phyloP scores from a whole-genome alignment of 106 monocot genomes.

The Acorus gramineus region DNA sequence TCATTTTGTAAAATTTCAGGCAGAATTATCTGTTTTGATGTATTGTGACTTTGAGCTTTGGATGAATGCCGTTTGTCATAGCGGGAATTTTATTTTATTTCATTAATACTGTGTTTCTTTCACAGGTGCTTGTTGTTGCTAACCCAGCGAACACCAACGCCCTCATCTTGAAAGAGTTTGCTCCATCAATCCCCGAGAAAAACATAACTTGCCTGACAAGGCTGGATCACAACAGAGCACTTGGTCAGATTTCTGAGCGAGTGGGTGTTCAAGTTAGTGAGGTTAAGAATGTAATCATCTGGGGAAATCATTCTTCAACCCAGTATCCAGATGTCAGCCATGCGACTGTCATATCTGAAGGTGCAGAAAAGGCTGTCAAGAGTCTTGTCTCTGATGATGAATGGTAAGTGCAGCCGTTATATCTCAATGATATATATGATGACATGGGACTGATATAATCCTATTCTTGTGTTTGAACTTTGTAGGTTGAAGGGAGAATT shows the following conservation, averaged over 20 bases:
- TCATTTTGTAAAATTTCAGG: no score
- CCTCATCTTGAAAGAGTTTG: slow-evolving; percentile 75
- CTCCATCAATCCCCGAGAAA: slow-evolving; percentile 71
- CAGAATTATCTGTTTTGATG: no score
- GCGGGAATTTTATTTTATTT: no score
- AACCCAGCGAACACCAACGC: slow-evolving; percentile 91
- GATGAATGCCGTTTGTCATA: no score
- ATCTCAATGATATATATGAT: background rate
- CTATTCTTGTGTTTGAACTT: background rate
- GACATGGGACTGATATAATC: background rate
- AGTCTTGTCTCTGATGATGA: slow-evolving; percentile 21
- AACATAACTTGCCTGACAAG: slow-evolving; percentile 87
- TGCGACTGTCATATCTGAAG: slow-evolving; percentile 16
- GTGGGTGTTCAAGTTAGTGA: slow-evolving; percentile 54
- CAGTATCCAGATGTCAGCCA: slow-evolving; percentile 32
- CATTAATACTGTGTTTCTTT: background rate
- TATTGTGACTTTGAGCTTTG: no score
- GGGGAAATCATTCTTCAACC: slow-evolving; percentile 33
- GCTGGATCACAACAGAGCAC: slow-evolving; percentile 81
- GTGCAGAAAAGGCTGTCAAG: slow-evolving; percentile 13
- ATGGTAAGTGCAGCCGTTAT: slow-evolving; percentile 7
- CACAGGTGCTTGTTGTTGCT: slow-evolving; percentile 76
- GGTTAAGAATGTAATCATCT: slow-evolving; percentile 33
- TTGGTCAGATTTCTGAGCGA: slow-evolving; percentile 76
- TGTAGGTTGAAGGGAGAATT: slow-evolving; percentile 65